Evolutionary conservation across 2,329 filamentous ascomycete species (phyloP).

Genomic region (Aspergillus sp.): DNA sequence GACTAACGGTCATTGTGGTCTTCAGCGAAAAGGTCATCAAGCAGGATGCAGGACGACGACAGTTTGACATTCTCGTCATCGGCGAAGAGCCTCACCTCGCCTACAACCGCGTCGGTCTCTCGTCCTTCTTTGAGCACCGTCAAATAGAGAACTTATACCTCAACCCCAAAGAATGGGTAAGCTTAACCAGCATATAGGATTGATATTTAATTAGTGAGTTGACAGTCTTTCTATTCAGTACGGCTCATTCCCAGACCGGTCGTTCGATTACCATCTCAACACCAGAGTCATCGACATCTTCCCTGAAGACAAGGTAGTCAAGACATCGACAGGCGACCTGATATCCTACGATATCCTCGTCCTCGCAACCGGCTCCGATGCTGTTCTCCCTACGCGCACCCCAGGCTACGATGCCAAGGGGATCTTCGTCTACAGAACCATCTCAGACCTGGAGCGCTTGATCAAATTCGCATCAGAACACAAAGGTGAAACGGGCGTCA

Average conservation of each 20-base stretch:
- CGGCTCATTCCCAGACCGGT: conserved; percentile 55
- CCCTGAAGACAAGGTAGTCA: conserved; percentile 56
- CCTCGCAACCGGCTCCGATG: conserved; percentile 78
- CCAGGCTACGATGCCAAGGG: conserved; percentile 72
- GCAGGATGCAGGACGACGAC: conserved; percentile 63
- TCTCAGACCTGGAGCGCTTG: conserved; percentile 68
- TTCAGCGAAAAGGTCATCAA: conserved; percentile 80
- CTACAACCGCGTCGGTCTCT: conserved; percentile 84
- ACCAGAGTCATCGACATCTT: conserved; percentile 63
- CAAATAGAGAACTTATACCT: conserved; percentile 81
- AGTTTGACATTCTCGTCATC: conserved; percentile 76
- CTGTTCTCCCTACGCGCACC: conserved; percentile 62
- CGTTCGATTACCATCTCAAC: conserved; percentile 67
- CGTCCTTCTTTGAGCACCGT: conserved; percentile 80
- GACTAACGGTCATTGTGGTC: not conserved
- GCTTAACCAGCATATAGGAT: conserved; percentile 6
- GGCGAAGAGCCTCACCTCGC: conserved; percentile 82
- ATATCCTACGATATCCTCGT: conserved; percentile 74
- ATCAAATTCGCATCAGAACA: conserved; percentile 63
- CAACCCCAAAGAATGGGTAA: conserved; percentile 73
- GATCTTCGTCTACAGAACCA: conserved; percentile 83
- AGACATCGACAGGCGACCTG: conserved; percentile 59
- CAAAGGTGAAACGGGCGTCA: conserved; percentile 61
- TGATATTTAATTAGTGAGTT: too few relatives aligned
- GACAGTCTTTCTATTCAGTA: conserved; percentile 44